Conservation (phyloP, 371 early-diverging fungal species). For the Rhizomucor pusillus region DNA sequence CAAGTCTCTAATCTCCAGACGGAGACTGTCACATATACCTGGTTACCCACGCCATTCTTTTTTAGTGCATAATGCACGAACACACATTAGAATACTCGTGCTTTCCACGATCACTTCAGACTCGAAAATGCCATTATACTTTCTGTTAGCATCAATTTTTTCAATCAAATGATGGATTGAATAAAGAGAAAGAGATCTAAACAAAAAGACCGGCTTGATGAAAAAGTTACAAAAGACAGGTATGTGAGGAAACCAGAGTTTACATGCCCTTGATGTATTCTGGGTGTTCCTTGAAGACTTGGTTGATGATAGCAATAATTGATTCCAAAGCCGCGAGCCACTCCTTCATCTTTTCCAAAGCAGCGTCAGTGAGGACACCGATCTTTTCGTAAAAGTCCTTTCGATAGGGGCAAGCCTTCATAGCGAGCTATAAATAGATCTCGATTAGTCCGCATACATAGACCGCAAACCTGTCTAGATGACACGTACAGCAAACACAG, state of each 20-base stretch:
- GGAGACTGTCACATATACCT: too few species aligned
- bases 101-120: too few species aligned
- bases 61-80: too few species aligned
- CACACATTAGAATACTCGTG: too few species aligned
- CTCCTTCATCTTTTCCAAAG: slow-evolving; percentile 51
- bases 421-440: slow-evolving; percentile 65
- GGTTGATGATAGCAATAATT: slow-evolving; percentile 41
- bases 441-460: background rate
- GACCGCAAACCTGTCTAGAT: background rate
- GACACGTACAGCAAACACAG: slow-evolving; percentile 71
- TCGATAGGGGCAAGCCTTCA: slow-evolving; percentile 92
- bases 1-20: too few species aligned
- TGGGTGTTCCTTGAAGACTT: slow-evolving; percentile 32
- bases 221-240: background rate
- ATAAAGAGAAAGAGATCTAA: too few species aligned
- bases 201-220: too few species aligned
- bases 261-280: slow-evolving; percentile 52
- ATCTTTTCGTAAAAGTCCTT: slow-evolving; percentile 85
- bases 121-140: too few species aligned
- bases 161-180: too few species aligned
- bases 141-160: too few species aligned
- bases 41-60: too few species aligned
- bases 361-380: slow-evolving; percentile 59
- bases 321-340: slow-evolving; percentile 78
- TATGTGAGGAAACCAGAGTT: slow-evolving; percentile 8